phyloP scores from a whole-genome alignment of 1,284 basidiomycete genomes.

The Leccinum pachyderme region DNA sequence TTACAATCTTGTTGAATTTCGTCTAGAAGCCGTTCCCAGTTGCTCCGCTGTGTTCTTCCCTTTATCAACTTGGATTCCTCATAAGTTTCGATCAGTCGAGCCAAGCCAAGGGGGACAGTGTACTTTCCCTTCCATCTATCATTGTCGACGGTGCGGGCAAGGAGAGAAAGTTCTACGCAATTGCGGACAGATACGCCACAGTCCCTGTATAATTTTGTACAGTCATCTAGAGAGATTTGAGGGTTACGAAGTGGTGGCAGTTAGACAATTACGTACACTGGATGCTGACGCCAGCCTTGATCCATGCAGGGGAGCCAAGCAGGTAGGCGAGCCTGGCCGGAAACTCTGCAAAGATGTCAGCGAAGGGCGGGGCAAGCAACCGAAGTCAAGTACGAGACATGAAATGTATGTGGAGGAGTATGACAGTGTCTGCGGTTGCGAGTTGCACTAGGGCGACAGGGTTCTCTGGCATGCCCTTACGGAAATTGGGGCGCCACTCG shows the following conservation, averaged over 20 bases:
- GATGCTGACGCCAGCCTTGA: constrained; percentile 72
- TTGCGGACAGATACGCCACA: constrained; percentile 47
- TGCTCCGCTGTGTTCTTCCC: constrained; percentile 57
- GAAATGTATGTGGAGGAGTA: constrained; percentile 60
- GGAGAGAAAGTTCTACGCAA: constrained; percentile 65
- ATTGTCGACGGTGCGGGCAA: constrained; percentile 69
- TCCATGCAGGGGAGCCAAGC: constrained; percentile 47
- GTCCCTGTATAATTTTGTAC: constrained; percentile 59
- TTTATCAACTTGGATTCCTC: constrained; percentile 51
- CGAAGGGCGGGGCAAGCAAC: neutral
- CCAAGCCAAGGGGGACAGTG: constrained; percentile 51
- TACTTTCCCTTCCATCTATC: constrained; percentile 66
- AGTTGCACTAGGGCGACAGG: constrained; percentile 70
- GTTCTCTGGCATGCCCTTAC: constrained; percentile 53
- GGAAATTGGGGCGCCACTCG: constrained; percentile 67
- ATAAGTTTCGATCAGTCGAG: constrained; percentile 59
- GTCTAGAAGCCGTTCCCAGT: constrained; percentile 59
- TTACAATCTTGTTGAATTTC: constrained; percentile 55
- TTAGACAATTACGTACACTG: constrained; percentile 43
- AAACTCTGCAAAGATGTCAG: constrained; percentile 43
- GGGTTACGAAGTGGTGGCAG: neutral
- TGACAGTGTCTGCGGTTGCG: constrained; percentile 48
- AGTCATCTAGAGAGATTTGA: constrained; percentile 48
- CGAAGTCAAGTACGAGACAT: constrained; percentile 51
- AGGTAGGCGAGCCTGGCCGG: constrained; percentile 50